Conservation (phyloP, 2,329 filamentous ascomycete species). For the Aspergillus brasiliensis region DNA sequence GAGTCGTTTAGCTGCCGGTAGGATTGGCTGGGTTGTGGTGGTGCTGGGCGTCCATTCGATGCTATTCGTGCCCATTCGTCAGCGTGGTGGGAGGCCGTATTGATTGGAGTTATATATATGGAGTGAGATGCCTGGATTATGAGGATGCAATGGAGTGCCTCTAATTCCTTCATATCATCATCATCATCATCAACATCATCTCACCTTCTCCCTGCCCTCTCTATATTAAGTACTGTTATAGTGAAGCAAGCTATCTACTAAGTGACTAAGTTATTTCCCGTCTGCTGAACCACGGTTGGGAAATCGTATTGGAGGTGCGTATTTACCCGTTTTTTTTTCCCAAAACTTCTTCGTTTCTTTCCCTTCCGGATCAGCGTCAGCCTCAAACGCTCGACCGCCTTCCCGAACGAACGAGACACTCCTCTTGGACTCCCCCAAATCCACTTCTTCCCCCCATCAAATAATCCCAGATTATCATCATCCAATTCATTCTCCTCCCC, state of each 20-base stretch:
- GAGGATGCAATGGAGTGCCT: not conserved
- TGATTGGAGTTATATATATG: not conserved
- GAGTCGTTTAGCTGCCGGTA: not conserved
- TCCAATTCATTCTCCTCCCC: conserved; percentile 5
- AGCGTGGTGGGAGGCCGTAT: not conserved
- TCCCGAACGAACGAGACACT: conserved; percentile 18
- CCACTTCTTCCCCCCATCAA: too few species aligned
- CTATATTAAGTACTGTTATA: too few species aligned
- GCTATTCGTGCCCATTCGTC: not conserved
- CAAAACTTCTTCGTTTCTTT: not conserved
- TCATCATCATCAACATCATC: too few species aligned
- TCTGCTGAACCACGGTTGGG: not conserved
- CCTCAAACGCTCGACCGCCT: conserved; percentile 33
- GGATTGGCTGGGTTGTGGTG: not conserved
- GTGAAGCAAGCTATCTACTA: too few species aligned
- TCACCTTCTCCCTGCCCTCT: too few species aligned
- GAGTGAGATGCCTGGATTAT: not conserved
- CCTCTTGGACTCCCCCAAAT: conserved; percentile 2
- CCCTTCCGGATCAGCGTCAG: conserved; percentile 16
- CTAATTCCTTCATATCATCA: not conserved
- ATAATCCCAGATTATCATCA: conserved; percentile 4
- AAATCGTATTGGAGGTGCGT: too few species aligned
- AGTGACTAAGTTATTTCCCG: not conserved
- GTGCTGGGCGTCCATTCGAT: not conserved
- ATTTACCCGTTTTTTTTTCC: too few species aligned